Percentiles rank a stretch among this genome's conserved stretches.
phyloP scores from a whole-genome alignment of 2,329 filamentous ascomycete genomes.

The Plenodomus biglobosus region DNA sequence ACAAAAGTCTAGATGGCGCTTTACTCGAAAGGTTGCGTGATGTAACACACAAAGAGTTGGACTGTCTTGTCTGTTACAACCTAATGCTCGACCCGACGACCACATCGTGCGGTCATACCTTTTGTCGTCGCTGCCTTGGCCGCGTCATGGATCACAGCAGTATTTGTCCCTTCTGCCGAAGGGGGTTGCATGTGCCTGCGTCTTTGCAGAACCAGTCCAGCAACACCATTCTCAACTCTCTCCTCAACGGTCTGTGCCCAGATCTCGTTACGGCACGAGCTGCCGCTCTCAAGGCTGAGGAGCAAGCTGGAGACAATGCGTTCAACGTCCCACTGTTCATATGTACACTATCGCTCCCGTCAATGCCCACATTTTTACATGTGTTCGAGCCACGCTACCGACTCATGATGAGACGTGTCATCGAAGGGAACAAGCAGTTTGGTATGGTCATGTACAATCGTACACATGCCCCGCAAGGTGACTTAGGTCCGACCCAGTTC shows the following conservation, averaged over 20 bases:
- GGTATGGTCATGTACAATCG: slow-evolving; percentile 79
- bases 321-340: slow-evolving; percentile 70
- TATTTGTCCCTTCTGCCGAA: slow-evolving; percentile 79
- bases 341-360: slow-evolving; percentile 78
- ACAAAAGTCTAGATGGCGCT: slow-evolving; percentile 49
- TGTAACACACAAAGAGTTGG: slow-evolving; percentile 67
- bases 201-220: slow-evolving; percentile 54
- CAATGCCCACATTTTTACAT: slow-evolving; percentile 80
- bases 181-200: slow-evolving; percentile 58
- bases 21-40: slow-evolving; percentile 63
- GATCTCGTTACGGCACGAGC: slow-evolving; percentile 61
- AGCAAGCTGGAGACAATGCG: slow-evolving; percentile 57
- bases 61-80: slow-evolving; percentile 86
- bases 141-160: slow-evolving; percentile 75
- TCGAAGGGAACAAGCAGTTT: slow-evolving; percentile 74
- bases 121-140: slow-evolving; percentile 77
- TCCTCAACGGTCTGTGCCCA: slow-evolving; percentile 71
- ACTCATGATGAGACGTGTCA: slow-evolving; percentile 79
- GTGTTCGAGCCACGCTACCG: slow-evolving; percentile 93
- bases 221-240: slow-evolving; percentile 64
- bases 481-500: slow-evolving; percentile 59
- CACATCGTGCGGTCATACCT: slow-evolving; percentile 84
- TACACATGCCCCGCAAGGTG: slow-evolving; percentile 54
- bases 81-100: slow-evolving; percentile 81
- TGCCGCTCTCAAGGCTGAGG: slow-evolving; percentile 59